These are phyloP conservation scores for Colletotrichum destructivum DNA, from an alignment of 2,329 filamentous ascomycete genomes.

Conservation along the genomic window DNA sequence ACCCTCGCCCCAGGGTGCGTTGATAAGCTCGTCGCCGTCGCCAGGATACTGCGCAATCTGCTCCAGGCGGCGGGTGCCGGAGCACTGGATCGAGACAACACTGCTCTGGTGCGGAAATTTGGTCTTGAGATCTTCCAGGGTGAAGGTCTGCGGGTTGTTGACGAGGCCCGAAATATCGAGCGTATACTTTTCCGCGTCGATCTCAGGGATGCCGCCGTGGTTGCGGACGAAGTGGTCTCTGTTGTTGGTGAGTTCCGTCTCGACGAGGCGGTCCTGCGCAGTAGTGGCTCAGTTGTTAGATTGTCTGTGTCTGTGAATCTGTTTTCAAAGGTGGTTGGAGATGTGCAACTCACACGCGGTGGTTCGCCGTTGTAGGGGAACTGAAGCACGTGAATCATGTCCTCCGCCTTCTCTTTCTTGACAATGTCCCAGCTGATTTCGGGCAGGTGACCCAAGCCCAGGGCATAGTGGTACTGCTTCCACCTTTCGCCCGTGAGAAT, in stretches of 20 bases:
- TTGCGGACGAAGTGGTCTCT: conserved; percentile 76
- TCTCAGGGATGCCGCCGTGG: conserved; percentile 79
- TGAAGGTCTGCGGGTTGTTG: conserved; percentile 69
- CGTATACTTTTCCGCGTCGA: conserved; percentile 69
- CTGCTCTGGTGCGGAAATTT: conserved; percentile 75
- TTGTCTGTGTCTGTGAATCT: too few relatives aligned
- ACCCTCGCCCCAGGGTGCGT: conserved; percentile 74
- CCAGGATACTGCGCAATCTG: conserved; percentile 77
- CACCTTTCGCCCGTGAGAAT: conserved; percentile 69
- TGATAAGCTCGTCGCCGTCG: conserved; percentile 74
- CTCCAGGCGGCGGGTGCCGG: conserved; percentile 78
- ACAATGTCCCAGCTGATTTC: conserved; percentile 71
- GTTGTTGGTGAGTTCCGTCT: conserved; percentile 72
- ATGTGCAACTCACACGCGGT: conserved; percentile 6
- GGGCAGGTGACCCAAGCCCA: conserved; percentile 61
- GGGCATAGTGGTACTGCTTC: conserved; percentile 71
- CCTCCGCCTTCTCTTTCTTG: conserved; percentile 68
- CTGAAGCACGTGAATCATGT: conserved; percentile 74
- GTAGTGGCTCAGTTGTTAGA: conserved; percentile 49
- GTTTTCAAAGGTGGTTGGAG: too few relatives aligned
- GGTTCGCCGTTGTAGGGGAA: conserved; percentile 77
- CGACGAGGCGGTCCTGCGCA: conserved; percentile 69
- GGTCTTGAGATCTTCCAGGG: conserved; percentile 72
- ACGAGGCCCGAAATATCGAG: conserved; percentile 74
- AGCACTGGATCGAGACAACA: conserved; percentile 76